Conservation (phyloP, 2,329 filamentous ascomycete genomes). For the Rhynchosporium secalis region DNA sequence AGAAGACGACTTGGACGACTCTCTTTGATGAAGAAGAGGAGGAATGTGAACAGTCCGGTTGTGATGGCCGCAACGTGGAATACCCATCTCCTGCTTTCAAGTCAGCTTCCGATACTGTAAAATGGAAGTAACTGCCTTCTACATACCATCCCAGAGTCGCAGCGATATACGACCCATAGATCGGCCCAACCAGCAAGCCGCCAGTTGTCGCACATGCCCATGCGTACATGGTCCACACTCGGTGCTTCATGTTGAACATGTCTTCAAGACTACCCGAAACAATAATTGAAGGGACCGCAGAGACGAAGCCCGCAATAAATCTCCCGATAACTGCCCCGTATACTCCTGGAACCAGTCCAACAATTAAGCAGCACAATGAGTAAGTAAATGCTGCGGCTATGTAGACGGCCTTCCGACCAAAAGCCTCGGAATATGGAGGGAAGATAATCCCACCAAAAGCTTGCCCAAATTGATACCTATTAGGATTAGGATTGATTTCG, state of each 20-base stretch:
- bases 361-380: conserved; percentile 42
- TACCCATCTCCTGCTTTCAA: conserved; percentile 44
- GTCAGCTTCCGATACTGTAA: neutral
- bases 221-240: conserved; percentile 49
- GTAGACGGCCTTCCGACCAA: conserved; percentile 42
- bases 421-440: conserved; percentile 43
- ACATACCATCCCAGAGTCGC: conserved; percentile 43
- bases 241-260: conserved; percentile 47
- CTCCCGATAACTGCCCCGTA: conserved; percentile 45
- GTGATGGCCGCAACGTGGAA: conserved; percentile 46
- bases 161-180: conserved; percentile 46
- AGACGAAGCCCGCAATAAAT: conserved; percentile 46
- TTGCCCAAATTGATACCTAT: conserved; percentile 42
- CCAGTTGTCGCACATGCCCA: conserved; percentile 48
- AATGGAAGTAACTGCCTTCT: neutral
- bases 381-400: conserved; percentile 40
- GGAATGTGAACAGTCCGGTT: conserved; percentile 39
- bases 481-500: neutral
- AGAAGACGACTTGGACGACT: conserved; percentile 48
- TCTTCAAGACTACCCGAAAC: conserved; percentile 51
- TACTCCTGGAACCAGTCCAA: conserved; percentile 42
- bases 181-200: conserved; percentile 47
- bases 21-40: conserved; percentile 45
- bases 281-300: conserved; percentile 50
- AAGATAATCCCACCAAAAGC: conserved; percentile 43